Conservation (phyloP, 805 yeast species). For the Zygosaccharomyces lentus region DNA sequence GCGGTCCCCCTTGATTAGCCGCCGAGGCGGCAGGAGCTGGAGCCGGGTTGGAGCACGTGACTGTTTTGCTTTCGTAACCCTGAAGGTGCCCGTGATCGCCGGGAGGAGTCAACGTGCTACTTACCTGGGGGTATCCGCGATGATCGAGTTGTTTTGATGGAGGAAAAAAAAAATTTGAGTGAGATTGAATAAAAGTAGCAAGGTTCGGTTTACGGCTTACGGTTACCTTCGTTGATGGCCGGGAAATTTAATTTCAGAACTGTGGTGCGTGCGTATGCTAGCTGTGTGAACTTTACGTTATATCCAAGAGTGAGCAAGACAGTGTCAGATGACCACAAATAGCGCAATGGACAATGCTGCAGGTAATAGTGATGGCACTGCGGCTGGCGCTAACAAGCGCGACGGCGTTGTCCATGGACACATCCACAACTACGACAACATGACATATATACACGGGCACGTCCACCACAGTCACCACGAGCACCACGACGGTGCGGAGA, state of each 20-base stretch:
- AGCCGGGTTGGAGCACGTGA: neutral
- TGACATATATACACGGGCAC: constrained; percentile 57
- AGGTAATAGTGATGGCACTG: neutral
- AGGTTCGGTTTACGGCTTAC: neutral
- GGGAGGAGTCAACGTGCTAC: neutral
- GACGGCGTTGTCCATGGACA: constrained; percentile 67
- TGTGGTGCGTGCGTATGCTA: neutral
- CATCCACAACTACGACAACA: constrained; percentile 56
- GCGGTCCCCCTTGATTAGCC: neutral
- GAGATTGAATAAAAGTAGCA: neutral
- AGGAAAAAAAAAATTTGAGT: constrained; percentile 3
- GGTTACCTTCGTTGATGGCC: neutral
- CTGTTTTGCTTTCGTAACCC: neutral
- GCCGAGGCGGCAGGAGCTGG: neutral
- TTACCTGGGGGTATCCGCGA: neutral
- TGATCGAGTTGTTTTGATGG: neutral
- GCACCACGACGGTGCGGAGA: neutral
- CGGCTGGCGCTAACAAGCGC: constrained; percentile 2
- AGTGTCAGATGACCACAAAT: constrained; percentile 3
- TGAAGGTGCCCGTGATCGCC: constrained; percentile 1
- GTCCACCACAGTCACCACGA: constrained; percentile 47
- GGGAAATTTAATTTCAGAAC: neutral
- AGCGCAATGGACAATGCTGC: neutral
- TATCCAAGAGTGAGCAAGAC: neutral
- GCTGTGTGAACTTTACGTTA: neutral